A percentile compares a stretch with the other conserved stretches of the same genome.
phyloP scores from a whole-genome alignment of 768 basidiomycete genomes.

The Tylopilus subfusipes region DNA sequence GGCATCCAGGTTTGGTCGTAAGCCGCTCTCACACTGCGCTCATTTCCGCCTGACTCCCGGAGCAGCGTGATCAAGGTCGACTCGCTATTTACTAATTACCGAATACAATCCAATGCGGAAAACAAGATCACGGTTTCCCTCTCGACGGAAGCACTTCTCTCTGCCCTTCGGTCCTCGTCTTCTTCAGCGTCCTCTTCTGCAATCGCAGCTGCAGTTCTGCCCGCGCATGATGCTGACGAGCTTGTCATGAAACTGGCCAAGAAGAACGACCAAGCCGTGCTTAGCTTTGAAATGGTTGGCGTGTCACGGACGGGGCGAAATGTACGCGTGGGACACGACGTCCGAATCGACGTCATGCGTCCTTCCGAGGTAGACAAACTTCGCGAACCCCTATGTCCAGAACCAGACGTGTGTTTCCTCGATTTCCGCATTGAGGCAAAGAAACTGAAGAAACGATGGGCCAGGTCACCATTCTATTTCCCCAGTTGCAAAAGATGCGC shows the following conservation, averaged over 20 bases:
- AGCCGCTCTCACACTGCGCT: slow-evolving; percentile 34
- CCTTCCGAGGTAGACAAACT: slow-evolving; percentile 69
- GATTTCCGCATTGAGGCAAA: background rate
- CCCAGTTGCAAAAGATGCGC: slow-evolving; percentile 71
- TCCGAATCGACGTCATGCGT: slow-evolving; percentile 76
- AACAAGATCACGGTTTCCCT: slow-evolving; percentile 80
- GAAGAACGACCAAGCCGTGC: slow-evolving; percentile 74
- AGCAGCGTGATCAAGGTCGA: slow-evolving; percentile 60
- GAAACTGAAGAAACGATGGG: slow-evolving; percentile 2
- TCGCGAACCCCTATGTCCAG: slow-evolving; percentile 79
- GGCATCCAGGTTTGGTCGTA: slow-evolving; percentile 87
- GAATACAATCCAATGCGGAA: slow-evolving; percentile 81
- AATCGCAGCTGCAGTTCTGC: slow-evolving; percentile 27
- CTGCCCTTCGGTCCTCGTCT: slow-evolving; percentile 65
- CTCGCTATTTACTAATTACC: slow-evolving; percentile 70
- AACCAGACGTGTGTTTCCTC: slow-evolving; percentile 66
- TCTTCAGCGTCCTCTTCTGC: slow-evolving; percentile 43
- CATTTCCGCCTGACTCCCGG: slow-evolving; percentile 6
- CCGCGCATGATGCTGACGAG: slow-evolving; percentile 53
- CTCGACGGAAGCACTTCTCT: slow-evolving; percentile 68
- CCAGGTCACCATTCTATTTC: slow-evolving; percentile 76
- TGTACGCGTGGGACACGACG: slow-evolving; percentile 73
- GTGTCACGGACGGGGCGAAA: slow-evolving; percentile 59
- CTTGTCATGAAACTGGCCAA: slow-evolving; percentile 84
- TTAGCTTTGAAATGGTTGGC: slow-evolving; percentile 72